Conservation (phyloP, 345 rosid genomes). For the Populus ilicifolia region DNA sequence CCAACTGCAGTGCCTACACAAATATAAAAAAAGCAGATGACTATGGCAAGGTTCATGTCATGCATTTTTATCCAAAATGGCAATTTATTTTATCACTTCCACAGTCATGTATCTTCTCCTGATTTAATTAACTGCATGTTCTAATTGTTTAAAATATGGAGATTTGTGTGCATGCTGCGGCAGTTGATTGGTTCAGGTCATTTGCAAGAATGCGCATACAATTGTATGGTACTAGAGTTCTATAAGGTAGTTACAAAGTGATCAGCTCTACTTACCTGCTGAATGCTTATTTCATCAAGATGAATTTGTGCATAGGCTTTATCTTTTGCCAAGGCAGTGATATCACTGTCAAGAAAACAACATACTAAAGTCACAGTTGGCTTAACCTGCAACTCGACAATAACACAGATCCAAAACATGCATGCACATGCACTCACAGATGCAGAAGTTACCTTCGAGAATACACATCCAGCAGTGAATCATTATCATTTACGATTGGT, state of each 20-base stretch:
- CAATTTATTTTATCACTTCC: neutral
- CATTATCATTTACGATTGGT: conserved; percentile 83
- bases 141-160: neutral
- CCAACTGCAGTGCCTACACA: conserved; percentile 66
- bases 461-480: conserved; percentile 73
- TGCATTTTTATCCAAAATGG: neutral
- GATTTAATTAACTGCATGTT: neutral
- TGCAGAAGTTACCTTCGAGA: conserved; percentile 55
- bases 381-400: neutral
- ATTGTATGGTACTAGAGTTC: neutral
- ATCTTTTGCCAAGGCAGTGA: conserved; percentile 84
- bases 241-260: neutral
- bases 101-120: neutral
- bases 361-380: neutral
- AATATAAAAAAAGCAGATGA: neutral
- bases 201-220: neutral
- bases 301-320: conserved; percentile 87
- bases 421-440: neutral
- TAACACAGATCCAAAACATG: neutral
- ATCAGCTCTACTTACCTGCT: conserved; percentile 53
- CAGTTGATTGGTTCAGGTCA: neutral
- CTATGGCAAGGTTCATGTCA: neutral
- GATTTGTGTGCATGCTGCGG: neutral
- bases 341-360: conserved; percentile 48
- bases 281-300: conserved; percentile 85